Percentiles rank a stretch among this genome's conserved stretches.
Evolutionary conservation across 805 yeast species (phyloP).

Genomic region (Cyberlindnera maritima): DNA sequence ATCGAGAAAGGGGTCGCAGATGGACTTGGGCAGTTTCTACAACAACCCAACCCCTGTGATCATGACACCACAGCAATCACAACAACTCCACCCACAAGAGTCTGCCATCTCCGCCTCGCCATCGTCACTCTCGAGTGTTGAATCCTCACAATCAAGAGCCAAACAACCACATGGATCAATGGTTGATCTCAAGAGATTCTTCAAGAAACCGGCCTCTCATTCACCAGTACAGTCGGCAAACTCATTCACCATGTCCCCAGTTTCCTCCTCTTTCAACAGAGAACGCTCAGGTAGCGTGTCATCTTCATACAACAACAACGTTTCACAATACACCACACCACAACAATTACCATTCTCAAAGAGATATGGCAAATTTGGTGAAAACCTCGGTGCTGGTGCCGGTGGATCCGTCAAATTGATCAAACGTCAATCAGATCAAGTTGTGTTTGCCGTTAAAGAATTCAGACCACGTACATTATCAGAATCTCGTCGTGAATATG

Average conservation of each 20-base stretch:
- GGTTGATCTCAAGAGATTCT: slow-evolving; percentile 74
- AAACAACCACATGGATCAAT: slow-evolving; percentile 70
- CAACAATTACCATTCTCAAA: slow-evolving; percentile 58
- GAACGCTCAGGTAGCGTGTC: slow-evolving; percentile 29
- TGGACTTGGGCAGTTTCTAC: slow-evolving; percentile 28
- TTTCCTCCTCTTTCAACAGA: slow-evolving; percentile 13
- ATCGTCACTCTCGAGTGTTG: slow-evolving; percentile 26
- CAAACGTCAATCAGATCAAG: slow-evolving; percentile 59
- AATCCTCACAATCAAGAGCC: slow-evolving; percentile 35
- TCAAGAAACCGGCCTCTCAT: slow-evolving; percentile 44
- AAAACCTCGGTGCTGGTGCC: slow-evolving; percentile 90
- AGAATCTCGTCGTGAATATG: slow-evolving; percentile 81
- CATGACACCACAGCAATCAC: slow-evolving; percentile 3
- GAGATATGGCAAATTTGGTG: slow-evolving; percentile 79
- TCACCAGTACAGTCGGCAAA: slow-evolving; percentile 17
- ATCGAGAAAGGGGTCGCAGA: slow-evolving; percentile 39
- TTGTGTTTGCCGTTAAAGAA: slow-evolving; percentile 89
- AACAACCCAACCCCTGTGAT: slow-evolving; percentile 21
- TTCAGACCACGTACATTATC: slow-evolving; percentile 72
- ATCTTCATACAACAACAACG: slow-evolving; percentile 37
- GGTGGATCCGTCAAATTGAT: slow-evolving; percentile 87
- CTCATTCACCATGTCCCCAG: slow-evolving; percentile 7
- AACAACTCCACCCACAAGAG: not conserved
- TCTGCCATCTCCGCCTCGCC: slow-evolving; percentile 25
- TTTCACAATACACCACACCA: slow-evolving; percentile 36